Conservation (phyloP, 768 basidiomycete species). For the Filobasidium floriforme region DNA sequence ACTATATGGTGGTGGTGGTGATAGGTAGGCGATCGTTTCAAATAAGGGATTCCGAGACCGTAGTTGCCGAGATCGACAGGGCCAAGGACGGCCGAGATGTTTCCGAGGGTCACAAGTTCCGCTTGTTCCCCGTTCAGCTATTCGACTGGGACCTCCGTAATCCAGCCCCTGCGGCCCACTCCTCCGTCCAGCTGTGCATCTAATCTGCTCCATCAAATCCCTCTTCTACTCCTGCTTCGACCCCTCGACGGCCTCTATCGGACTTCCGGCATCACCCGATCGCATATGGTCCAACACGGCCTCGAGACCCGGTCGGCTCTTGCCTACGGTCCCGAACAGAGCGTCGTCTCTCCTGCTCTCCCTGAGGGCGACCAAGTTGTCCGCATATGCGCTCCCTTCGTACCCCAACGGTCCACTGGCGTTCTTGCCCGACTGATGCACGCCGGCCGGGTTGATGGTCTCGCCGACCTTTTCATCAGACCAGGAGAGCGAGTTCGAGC, state of each 20-base stretch:
- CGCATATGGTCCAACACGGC: slow-evolving; percentile 14
- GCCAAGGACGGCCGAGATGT: too few species aligned
- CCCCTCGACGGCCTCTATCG: neutral
- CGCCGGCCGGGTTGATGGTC: slow-evolving; percentile 12
- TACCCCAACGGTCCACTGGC: slow-evolving; percentile 8
- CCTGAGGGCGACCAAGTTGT: slow-evolving; percentile 15
- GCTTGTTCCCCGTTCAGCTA: too few species aligned
- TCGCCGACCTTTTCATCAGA: slow-evolving; percentile 5
- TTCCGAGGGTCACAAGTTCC: too few species aligned
- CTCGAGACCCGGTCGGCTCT: slow-evolving; percentile 13
- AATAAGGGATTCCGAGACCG: too few species aligned
- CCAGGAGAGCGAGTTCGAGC: slow-evolving; percentile 10
- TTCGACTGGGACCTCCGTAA: too few species aligned
- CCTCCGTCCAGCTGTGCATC: too few species aligned
- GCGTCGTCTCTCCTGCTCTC: slow-evolving; percentile 16
- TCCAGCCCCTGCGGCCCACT: too few species aligned
- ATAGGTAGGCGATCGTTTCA: too few species aligned
- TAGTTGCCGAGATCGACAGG: too few species aligned
- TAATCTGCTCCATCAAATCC: neutral
- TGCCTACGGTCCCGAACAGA: slow-evolving; percentile 13
- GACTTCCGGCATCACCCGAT: neutral
- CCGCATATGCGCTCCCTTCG: slow-evolving; percentile 3
- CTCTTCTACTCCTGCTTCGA: neutral
- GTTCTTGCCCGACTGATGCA: slow-evolving; percentile 6
- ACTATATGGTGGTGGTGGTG: too few species aligned